Base-by-base conservation (phyloP, 2,329 filamentous ascomycete species). In the Monilinia aucupariae region DNA sequence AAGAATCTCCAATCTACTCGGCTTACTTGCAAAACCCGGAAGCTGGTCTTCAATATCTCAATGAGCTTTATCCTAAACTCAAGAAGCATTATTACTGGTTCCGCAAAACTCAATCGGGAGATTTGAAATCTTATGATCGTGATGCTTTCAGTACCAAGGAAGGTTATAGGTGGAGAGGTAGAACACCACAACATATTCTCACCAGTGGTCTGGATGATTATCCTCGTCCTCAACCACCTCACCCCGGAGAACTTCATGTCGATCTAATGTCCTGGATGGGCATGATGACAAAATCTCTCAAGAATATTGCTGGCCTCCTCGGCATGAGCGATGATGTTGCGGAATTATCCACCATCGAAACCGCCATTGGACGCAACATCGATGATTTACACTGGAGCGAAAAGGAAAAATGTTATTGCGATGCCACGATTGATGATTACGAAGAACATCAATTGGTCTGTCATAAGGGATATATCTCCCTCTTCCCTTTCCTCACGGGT, bases 191-290 rank as follows among this genome's bases (percentile, higher is more conserved):
- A 54, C 94, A 97, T 74, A 89, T 96, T 66, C 81, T 99, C 55
- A 96, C 94, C 6, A 96, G 92, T 59, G 94, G 94, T 3, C 84
- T 99, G 2, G 94, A 99, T 72, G 94, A 99, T 77, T 99, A 97
- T 74, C 94, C 94, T 56, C 90, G 94, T 55, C 83, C 94, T 10
- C 91, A 96, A 75, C 92, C 94, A 17, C 94, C 94, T 32, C 92
- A 97, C 75, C 93, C 94, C 0, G 93, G 91, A 71, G 94, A 99
- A 83, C 83, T 99, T 56, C 93, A 99, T 75, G 87, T 96, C 37
- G 94, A 99, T 76, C 81, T 97, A 61, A 89, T 99, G 75, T 90
- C 90, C 59, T 99, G 94, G 94, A 89, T 99, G 77, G 94, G 93
- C n/a, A 85, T 97, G 79, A 96, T 97, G 91, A 88, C 90, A 48